These are phyloP conservation scores for Meyerozyma guilliermondii DNA, from an alignment of 1,139 yeast species.

Conservation along the genomic window DNA sequence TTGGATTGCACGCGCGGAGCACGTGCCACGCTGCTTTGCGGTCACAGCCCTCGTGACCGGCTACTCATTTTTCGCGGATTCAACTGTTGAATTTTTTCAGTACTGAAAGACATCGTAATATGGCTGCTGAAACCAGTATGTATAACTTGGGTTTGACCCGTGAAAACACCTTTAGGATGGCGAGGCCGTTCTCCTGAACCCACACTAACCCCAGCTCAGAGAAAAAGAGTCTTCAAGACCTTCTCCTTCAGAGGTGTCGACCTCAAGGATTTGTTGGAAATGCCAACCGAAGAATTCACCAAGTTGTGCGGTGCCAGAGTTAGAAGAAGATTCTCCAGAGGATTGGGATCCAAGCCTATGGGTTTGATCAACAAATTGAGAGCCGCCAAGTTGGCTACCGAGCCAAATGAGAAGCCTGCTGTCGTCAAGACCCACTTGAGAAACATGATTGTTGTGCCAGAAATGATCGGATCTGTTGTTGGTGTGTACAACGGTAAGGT, in stretches of 20 bases:
- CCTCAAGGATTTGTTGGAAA: constrained; percentile 87
- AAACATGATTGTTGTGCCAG: constrained; percentile 98
- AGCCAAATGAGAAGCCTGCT: constrained; percentile 96
- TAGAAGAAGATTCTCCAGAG: constrained; percentile 99
- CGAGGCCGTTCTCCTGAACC: neutral
- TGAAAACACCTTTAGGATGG: neutral
- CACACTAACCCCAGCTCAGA: constrained; percentile 47
- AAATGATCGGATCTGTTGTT: constrained; percentile 98
- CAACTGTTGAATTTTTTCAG: neutral
- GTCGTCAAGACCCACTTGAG: constrained; percentile 98
- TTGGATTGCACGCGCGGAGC: neutral
- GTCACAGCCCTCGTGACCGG: constrained; percentile 8
- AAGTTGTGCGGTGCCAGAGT: constrained; percentile 97
- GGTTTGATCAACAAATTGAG: constrained; percentile 97
- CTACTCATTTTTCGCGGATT: constrained; percentile 1
- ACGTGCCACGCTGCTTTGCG: constrained; percentile 2
- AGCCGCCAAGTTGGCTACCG: constrained; percentile 92
- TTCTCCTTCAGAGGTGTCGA: constrained; percentile 99
- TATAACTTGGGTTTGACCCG: constrained; percentile 7
- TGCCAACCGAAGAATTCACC: constrained; percentile 96
- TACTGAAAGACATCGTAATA: constrained; percentile 11
- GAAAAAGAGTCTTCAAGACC: constrained; percentile 92
- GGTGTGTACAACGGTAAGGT: constrained; percentile 99
- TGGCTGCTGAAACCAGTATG: constrained; percentile 45
- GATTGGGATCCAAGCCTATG: constrained; percentile 93